phyloP scores from a whole-genome alignment of 2,329 filamentous ascomycete genomes.

The Fonsecaea erecta region DNA sequence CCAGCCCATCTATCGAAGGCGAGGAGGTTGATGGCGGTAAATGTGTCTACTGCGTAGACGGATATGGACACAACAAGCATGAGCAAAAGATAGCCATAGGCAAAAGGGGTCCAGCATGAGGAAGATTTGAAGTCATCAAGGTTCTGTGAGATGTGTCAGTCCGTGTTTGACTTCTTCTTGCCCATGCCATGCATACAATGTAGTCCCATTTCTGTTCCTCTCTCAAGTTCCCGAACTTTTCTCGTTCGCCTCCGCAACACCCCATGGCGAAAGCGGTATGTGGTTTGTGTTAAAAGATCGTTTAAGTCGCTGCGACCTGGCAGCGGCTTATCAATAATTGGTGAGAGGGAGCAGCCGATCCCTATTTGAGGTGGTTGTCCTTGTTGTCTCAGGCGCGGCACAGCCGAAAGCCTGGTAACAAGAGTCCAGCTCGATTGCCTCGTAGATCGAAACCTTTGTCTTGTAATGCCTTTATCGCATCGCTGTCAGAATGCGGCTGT shows the following conservation, averaged over 20 bases:
- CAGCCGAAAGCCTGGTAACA: slow-evolving; percentile 35
- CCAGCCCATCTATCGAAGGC: slow-evolving; percentile 89
- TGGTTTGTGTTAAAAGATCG: slow-evolving; percentile 15
- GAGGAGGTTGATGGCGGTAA: slow-evolving; percentile 89
- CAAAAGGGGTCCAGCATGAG: slow-evolving; percentile 75
- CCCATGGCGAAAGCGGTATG: slow-evolving; percentile 60
- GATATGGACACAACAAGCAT: slow-evolving; percentile 77
- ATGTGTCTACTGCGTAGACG: slow-evolving; percentile 88
- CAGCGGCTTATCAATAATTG: slow-evolving; percentile 25
- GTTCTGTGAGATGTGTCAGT: slow-evolving; percentile 48
- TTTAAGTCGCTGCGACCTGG: slow-evolving; percentile 30
- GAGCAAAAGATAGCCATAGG: slow-evolving; percentile 84
- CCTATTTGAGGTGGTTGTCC: not conserved
- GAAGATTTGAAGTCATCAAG: slow-evolving; percentile 79
- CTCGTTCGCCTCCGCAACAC: slow-evolving; percentile 64
- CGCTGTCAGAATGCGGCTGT: slow-evolving; percentile 5
- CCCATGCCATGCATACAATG: slow-evolving; percentile 65
- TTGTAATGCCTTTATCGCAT: slow-evolving; percentile 31
- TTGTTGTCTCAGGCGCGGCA: slow-evolving; percentile 25
- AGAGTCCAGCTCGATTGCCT: slow-evolving; percentile 38
- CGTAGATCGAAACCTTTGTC: slow-evolving; percentile 12
- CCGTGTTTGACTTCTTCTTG: not conserved
- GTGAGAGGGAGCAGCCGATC: slow-evolving; percentile 19
- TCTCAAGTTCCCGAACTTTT: slow-evolving; percentile 67
- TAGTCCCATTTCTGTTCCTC: slow-evolving; percentile 95